A percentile compares a stretch with the other conserved stretches of the same genome.
phyloP scores from a whole-genome alignment of 768 basidiomycete genomes.

The Pulveroboletus sp. region DNA sequence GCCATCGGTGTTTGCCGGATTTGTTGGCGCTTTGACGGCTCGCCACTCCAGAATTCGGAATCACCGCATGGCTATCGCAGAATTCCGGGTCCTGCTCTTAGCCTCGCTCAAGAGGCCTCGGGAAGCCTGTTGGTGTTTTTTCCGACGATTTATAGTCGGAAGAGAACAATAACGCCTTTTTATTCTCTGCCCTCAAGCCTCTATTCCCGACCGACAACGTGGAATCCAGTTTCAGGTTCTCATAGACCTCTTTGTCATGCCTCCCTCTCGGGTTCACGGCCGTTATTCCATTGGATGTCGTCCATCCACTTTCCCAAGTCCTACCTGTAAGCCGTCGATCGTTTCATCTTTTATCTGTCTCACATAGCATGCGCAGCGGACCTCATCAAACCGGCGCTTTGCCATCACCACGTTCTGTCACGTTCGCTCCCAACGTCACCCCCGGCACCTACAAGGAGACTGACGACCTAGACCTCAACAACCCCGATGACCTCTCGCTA shows the following conservation, averaged over 20 bases:
- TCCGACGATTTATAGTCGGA: slow-evolving; percentile 20
- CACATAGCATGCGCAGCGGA: slow-evolving; percentile 22
- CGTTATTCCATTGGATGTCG: slow-evolving; percentile 37
- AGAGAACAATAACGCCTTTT: slow-evolving; percentile 25
- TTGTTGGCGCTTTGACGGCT: too few relatives aligned
- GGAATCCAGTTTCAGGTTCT: slow-evolving; percentile 32
- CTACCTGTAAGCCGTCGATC: slow-evolving; percentile 8
- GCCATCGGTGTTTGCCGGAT: too few relatives aligned
- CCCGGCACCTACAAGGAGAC: slow-evolving; percentile 46
- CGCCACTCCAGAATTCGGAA: too few relatives aligned
- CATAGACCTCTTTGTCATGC: slow-evolving; percentile 17
- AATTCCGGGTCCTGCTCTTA: too few relatives aligned
- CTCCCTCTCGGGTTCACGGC: slow-evolving; percentile 15
- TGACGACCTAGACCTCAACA: slow-evolving; percentile 24
- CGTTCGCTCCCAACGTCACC: slow-evolving; percentile 62
- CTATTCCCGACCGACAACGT: slow-evolving; percentile 15
- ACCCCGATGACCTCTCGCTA: slow-evolving; percentile 26
- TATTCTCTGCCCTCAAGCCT: slow-evolving; percentile 10
- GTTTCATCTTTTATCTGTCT: background rate
- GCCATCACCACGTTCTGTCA: slow-evolving; percentile 46
- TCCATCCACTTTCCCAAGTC: slow-evolving; percentile 37
- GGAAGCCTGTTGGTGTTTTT: background rate
- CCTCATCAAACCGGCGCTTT: slow-evolving; percentile 47
- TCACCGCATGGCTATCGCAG: too few relatives aligned
- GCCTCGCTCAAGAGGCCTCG: too few relatives aligned